phyloP scores from a whole-genome alignment of 192 early-diverging fungal species.

The Entomortierella parvispora region DNA sequence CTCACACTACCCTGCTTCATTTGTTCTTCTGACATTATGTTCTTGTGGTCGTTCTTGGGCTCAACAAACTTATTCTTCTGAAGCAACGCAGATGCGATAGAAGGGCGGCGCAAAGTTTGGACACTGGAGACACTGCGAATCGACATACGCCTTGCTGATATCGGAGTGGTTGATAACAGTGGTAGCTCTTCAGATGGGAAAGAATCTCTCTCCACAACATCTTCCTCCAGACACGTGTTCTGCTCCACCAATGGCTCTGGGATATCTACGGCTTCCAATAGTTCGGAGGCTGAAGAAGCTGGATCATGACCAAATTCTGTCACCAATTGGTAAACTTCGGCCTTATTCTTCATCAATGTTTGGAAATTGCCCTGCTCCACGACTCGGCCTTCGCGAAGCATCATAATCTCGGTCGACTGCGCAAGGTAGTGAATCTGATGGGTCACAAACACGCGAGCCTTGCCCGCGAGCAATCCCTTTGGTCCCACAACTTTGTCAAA shows the following conservation, averaged over 20 bases:
- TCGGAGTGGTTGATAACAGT: constrained; percentile 24
- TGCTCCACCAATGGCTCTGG: constrained; percentile 27
- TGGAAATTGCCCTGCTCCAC: constrained; percentile 69
- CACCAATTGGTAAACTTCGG: constrained; percentile 69
- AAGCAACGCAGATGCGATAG: constrained; percentile 60
- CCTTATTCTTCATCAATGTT: constrained; percentile 65
- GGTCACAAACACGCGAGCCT: constrained; percentile 82
- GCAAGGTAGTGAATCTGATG: constrained; percentile 79
- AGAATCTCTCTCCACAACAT: constrained; percentile 20
- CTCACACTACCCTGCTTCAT: constrained; percentile 85
- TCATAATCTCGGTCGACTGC: constrained; percentile 67
- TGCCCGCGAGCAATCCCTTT: constrained; percentile 76
- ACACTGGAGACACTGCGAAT: constrained; percentile 41
- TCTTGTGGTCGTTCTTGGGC: constrained; percentile 41
- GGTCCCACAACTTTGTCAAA: constrained; percentile 81
- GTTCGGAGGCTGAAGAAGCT: too few relatives aligned
- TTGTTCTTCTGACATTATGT: constrained; percentile 83
- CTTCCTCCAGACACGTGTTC: constrained; percentile 20
- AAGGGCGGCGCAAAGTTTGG: constrained; percentile 65
- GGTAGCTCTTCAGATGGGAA: constrained; percentile 26
- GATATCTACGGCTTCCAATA: constrained; percentile 12
- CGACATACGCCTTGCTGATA: constrained; percentile 37
- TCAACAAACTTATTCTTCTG: constrained; percentile 32
- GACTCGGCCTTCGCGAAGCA: constrained; percentile 75
- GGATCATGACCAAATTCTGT: constrained; percentile 67